Evolutionary conservation across 202 grass and related monocot genomes (phyloP).

Genomic region (Saccharum hybrid): DNA sequence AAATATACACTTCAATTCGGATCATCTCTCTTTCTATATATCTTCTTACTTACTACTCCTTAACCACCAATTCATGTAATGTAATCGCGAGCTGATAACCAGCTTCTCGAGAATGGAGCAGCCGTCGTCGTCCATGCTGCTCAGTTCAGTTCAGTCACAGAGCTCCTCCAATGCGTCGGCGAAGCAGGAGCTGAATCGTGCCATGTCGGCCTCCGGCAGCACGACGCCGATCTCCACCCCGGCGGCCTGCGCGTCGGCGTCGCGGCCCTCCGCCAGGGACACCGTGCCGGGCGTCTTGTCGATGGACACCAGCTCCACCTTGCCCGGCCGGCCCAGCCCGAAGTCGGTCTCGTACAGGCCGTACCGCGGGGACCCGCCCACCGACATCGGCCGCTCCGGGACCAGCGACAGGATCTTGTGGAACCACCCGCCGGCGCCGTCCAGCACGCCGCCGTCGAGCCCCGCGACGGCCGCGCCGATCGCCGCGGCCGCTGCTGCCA

Average conservation of each 20-base stretch:
- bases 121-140: neutral
- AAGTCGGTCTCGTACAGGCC: slow-evolving; percentile 82
- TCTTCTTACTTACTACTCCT: neutral
- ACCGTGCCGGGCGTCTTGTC: slow-evolving; percentile 89
- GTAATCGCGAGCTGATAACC: neutral
- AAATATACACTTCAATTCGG: slow-evolving; percentile 34
- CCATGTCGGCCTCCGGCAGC: slow-evolving; percentile 73
- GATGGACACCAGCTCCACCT: slow-evolving; percentile 88
- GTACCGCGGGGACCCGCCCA: slow-evolving; percentile 86
- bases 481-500: slow-evolving; percentile 55
- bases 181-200: slow-evolving; percentile 52
- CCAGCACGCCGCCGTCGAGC: slow-evolving; percentile 69
- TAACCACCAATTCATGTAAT: neutral
- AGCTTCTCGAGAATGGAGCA: neutral
- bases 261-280: slow-evolving; percentile 62
- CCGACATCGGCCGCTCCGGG: slow-evolving; percentile 70
- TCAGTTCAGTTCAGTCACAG: slow-evolving; percentile 6
- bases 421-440: slow-evolving; percentile 83
- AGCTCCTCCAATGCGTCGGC: slow-evolving; percentile 49
- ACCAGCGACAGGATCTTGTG: slow-evolving; percentile 71
- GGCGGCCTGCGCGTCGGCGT: slow-evolving; percentile 30
- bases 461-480: slow-evolving; percentile 66
- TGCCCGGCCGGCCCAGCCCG: slow-evolving; percentile 60
- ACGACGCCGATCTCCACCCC: slow-evolving; percentile 81
- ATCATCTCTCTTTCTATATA: neutral